Evolutionary conservation across 345 rosid genomes (phyloP), one percentile per base, ranked within the genome.

Genomic region (Ceriops zippeliana): DNA sequence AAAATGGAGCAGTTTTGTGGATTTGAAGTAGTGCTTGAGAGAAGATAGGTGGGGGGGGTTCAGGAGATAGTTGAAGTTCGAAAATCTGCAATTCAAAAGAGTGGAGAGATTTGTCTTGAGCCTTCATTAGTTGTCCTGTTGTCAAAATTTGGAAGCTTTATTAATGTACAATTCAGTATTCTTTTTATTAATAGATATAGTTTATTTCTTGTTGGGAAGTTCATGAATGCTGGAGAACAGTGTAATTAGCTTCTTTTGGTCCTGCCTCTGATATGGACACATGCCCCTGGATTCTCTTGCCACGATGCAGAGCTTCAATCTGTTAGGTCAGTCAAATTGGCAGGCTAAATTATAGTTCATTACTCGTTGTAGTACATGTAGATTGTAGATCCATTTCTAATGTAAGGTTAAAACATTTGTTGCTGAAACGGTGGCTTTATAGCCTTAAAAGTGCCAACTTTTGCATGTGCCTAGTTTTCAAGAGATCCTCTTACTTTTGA

Each of bases 71-170:
- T 32, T 22, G 47, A 27, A 52, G 20, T 65, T 30, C 17, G 58
- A 49, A n/a, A 51, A 64, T 65, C 17, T 65, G 38, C 42, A 65
- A 49, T 65, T 22, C 32, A 65, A 19, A 47, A 64, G 67, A 64
- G 34, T 8, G 5, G 35, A 21, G 20, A 62, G 24, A 20, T 7
- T 9, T 35, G 49, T 0, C 49, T 42, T 11, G 49, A 42, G 17
- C 37, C 13, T 42, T 42, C 49, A 13, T 4, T 13, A 42, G 49
- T 3, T 42, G 5, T 13, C 17, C 49, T 13, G 49, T 42, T 49
- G 30, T 49, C n/a, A 8, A 38, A 21, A 62, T 62, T 62, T 64
- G 57, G 30, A 49, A 49, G 46, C 28, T 28, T 65, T 5, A 65
- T 24, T 51, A 31, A 28, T 59, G 21, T n/a, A n/a, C 26, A 24